Percentiles rank a stretch among this genome's conserved stretches.
phyloP scores from a whole-genome alignment of 495 filamentous ascomycete genomes.

The Bacidia rubella region DNA sequence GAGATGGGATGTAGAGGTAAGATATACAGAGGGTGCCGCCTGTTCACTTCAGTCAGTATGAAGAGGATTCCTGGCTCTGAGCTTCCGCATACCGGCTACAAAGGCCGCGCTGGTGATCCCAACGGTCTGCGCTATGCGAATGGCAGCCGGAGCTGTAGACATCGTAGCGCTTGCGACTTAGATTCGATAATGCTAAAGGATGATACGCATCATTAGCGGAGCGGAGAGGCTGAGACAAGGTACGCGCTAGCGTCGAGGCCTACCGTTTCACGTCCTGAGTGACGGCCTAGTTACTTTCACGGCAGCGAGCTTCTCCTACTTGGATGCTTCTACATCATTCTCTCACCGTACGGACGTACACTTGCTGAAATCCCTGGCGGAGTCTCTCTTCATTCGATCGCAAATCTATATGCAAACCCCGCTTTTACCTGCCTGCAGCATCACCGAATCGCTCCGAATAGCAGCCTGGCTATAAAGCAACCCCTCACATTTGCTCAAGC shows the following conservation, averaged over 20 bases:
- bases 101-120: slow-evolving; percentile 34
- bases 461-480: not conserved
- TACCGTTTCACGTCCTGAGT: no score
- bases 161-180: not conserved
- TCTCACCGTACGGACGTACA: no score
- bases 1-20: slow-evolving; percentile 31
- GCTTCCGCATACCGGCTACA: slow-evolving; percentile 19
- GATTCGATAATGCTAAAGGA: no score
- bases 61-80: not conserved
- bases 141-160: slow-evolving; percentile 13
- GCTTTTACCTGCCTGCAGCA: not conserved
- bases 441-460: not conserved
- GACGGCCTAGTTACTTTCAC: no score
- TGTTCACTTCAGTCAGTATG: not conserved
- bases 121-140: slow-evolving; percentile 33
- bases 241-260: no score
- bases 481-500: not conserved
- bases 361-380: no score
- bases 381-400: not conserved
- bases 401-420: not conserved
- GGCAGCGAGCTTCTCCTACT: no score
- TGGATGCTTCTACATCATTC: no score
- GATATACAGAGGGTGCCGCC: slow-evolving; percentile 32
- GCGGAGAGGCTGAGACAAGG: no score
- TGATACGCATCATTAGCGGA: no score